Percentiles rank a stretch among this genome's conserved stretches.
Evolutionary conservation across 2,329 filamentous ascomycete genomes (phyloP).

Genomic region (Amauroascus niger): DNA sequence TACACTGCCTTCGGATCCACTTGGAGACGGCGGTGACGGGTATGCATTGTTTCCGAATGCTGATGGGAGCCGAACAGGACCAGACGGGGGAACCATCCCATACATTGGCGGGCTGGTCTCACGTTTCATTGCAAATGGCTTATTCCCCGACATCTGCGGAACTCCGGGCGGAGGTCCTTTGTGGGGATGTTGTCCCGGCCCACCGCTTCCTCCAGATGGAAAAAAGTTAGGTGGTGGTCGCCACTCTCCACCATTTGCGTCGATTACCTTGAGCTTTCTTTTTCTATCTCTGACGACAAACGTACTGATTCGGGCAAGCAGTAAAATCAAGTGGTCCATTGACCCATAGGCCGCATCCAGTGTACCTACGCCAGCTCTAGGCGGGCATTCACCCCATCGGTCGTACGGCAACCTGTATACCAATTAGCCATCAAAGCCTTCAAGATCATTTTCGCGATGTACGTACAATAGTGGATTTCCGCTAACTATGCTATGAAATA

Average conservation of each 20-base stretch:
- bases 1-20: constrained; percentile 30
- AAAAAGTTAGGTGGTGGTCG: constrained; percentile 44
- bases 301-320: constrained; percentile 68
- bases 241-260: constrained; percentile 50
- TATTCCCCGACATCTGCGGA: constrained; percentile 10
- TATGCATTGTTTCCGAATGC: constrained; percentile 38
- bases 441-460: constrained; percentile 35
- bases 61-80: constrained; percentile 36
- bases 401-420: constrained; percentile 61
- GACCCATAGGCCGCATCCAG: constrained; percentile 75
- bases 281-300: constrained; percentile 69
- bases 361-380: constrained; percentile 67
- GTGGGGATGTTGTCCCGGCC: constrained; percentile 10
- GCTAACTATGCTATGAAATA: constrained; percentile 80
- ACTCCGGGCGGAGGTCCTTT: constrained; percentile 15
- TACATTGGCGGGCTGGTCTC: constrained; percentile 35
- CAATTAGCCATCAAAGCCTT: not conserved
- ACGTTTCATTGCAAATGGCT: constrained; percentile 14
- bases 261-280: constrained; percentile 63
- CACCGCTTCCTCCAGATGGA: constrained; percentile 21
- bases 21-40: constrained; percentile 18
- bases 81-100: constrained; percentile 40
- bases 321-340: constrained; percentile 74
- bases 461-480: constrained; percentile 81
- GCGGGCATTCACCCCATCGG: constrained; percentile 77